Evolutionary conservation across 441 rosid genomes (phyloP).

Genomic region (Erysimum cheiri): DNA sequence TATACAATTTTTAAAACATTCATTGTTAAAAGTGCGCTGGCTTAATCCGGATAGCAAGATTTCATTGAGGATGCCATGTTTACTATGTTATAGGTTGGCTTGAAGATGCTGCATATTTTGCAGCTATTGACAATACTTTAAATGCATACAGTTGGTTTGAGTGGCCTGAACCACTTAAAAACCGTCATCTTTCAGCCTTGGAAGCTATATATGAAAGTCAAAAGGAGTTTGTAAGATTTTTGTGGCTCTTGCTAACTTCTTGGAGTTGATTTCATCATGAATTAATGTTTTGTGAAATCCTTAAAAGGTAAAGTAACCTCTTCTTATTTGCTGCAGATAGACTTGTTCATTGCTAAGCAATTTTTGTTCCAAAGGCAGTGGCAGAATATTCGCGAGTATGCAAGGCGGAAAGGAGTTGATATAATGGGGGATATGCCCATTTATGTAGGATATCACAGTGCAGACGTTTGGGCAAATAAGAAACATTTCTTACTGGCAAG

Average conservation of each 20-base stretch:
- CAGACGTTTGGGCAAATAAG: conserved; percentile 98
- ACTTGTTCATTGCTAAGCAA: conserved; percentile 85
- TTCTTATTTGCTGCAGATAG: conserved; percentile 62
- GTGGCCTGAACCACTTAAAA: conserved; percentile 87
- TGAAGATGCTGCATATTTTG: conserved; percentile 96
- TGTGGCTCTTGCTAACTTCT: conserved; percentile 33
- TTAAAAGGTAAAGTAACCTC: conserved; percentile 22
- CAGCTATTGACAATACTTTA: conserved; percentile 76
- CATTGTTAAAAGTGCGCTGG: not conserved
- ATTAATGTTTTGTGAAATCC: conserved; percentile 22
- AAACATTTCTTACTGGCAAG: conserved; percentile 84
- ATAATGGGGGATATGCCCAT: conserved; percentile 99
- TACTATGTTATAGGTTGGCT: conserved; percentile 81
- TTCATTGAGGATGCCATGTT: conserved; percentile 19
- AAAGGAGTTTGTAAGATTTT: conserved; percentile 78
- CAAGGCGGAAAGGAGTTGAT: conserved; percentile 68
- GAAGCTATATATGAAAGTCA: conserved; percentile 77
- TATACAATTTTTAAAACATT: not conserved
- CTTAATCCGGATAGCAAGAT: conserved; percentile 14
- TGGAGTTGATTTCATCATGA: conserved; percentile 23
- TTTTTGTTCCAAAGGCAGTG: conserved; percentile 97
- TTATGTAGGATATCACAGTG: conserved; percentile 95
- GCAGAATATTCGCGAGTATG: conserved; percentile 82
- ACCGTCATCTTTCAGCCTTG: conserved; percentile 86
- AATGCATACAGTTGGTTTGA: conserved; percentile 77